Base-by-base conservation (phyloP, 805 yeast species). In the Nakazawaea molendinolei region DNA sequence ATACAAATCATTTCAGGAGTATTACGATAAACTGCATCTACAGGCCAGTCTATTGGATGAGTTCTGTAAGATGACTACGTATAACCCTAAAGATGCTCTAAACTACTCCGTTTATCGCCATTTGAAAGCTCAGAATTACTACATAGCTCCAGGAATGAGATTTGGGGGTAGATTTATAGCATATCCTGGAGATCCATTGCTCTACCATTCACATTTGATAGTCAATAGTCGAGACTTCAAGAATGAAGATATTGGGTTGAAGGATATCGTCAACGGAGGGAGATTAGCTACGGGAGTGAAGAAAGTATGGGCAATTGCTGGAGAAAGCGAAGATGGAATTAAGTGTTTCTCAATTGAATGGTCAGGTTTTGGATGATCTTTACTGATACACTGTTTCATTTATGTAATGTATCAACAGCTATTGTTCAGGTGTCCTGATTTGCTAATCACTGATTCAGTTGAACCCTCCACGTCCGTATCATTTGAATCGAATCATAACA, bases 301-400 rank as follows among this genome's bases (percentile, higher is more conserved):
- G 55, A 90, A 90, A 55, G 64, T 81, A 15, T 83, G 86, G 82
- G 71, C 84, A 14, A 47, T 83, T 7, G 65, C 71, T 12, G 76
- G 71, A 18, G 58, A 53, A 25, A 46, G 44, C 38, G 40, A n/a
- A 42, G 52, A 58, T 8, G 48, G 47, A 31, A 59, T 61, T 12
- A 61, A 58, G 31, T 70, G 71, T 13, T 90, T 75, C 51, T 81
- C 95, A 5, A 63, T 90, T 2, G 96, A 90, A 58, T 90, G 98
- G 98, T 87, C 97, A 1, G 97, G 96, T 0, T 90, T 90, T 61
- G 97, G 96, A 39, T 86, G 55, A n/a, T n/a, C n/a, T 44, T n/a
- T n/a, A n/a, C n/a, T n/a, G n/a, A n/a, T n/a, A n/a, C n/a, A n/a
- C n/a, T n/a, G n/a, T n/a, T n/a, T n/a, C n/a, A n/a, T n/a, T n/a